A percentile compares a stretch with the other conserved stretches of the same genome.
phyloP scores from a whole-genome alignment of 164 flowering plant species.

The Euptelea pleiosperma region DNA sequence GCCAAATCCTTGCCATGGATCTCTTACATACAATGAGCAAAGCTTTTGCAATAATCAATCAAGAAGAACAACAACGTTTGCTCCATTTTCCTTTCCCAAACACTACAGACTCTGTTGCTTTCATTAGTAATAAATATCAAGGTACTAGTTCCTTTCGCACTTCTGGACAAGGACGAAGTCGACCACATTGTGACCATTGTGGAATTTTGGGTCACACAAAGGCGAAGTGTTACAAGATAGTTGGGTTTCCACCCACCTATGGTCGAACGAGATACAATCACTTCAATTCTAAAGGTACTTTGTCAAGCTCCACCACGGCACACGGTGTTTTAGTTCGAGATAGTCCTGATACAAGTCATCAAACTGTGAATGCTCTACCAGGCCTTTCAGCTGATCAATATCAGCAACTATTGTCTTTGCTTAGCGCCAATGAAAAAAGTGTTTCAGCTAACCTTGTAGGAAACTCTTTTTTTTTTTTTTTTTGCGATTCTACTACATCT shows the following conservation, averaged over 20 bases:
- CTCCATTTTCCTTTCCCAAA: no score
- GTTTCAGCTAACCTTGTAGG: neutral
- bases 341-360: neutral
- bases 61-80: neutral
- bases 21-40: neutral
- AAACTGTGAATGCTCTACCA: neutral
- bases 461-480: neutral
- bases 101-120: no score
- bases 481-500: neutral
- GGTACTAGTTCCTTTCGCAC: neutral
- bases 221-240: neutral
- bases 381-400: neutral
- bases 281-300: neutral
- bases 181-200: neutral
- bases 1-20: slow-evolving; percentile 5
- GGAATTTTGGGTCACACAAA: neutral
- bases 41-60: neutral
- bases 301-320: no score
- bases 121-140: no score
- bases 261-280: neutral
- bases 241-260: neutral
- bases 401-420: neutral
- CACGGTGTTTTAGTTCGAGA: neutral
- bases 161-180: neutral
- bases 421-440: neutral